A percentile compares a stretch with the other conserved stretches of the same genome.
phyloP scores from a whole-genome alignment of 2,329 filamentous ascomycete genomes.

The Myriosclerotinia scirpicola region DNA sequence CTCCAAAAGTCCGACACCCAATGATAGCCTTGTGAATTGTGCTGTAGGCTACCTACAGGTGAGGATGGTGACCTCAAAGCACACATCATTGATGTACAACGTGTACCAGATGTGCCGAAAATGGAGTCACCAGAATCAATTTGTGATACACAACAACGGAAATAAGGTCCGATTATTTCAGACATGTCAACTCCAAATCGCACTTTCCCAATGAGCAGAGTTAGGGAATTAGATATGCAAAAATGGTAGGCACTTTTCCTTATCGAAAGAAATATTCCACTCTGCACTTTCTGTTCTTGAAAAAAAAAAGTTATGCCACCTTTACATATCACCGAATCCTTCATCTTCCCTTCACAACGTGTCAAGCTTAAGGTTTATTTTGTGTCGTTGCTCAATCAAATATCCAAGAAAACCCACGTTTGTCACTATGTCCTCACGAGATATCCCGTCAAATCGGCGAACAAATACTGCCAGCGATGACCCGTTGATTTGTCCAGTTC shows the following conservation, averaged over 20 bases:
- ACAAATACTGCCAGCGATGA: constrained; percentile 9
- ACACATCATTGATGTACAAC: not conserved
- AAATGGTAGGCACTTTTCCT: not conserved
- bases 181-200: not conserved
- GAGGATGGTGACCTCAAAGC: not conserved
- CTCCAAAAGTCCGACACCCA: not conserved
- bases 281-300: not conserved
- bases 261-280: not conserved
- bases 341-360: not conserved
- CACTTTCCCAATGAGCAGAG: not conserved
- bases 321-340: too few relatives aligned
- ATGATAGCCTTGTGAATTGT: not conserved
- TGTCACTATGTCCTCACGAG: not conserved
- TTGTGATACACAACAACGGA: not conserved
- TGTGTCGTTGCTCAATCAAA: not conserved
- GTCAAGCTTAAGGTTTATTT: not conserved
- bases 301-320: too few relatives aligned
- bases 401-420: not conserved
- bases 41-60: too few relatives aligned
- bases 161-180: not conserved
- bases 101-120: not conserved
- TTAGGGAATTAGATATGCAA: not conserved
- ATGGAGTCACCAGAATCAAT: not conserved
- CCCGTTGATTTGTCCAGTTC: not conserved
- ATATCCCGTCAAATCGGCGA: not conserved